Conservation (phyloP, 2,329 filamentous ascomycete species). For the Colletotrichum simmondsii region DNA sequence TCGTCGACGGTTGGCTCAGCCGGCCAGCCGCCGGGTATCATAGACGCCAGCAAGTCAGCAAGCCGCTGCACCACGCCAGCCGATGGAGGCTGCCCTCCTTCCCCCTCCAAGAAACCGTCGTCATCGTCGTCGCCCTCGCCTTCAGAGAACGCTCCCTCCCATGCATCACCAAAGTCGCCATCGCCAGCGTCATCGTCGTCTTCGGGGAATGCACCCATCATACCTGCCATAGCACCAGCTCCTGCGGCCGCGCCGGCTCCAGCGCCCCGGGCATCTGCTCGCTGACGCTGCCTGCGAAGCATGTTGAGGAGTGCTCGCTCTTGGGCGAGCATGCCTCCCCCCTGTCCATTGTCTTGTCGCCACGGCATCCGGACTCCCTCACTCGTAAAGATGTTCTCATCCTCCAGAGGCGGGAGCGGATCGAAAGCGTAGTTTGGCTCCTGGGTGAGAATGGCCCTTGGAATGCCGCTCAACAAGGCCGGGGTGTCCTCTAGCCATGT, state of each 20-base stretch:
- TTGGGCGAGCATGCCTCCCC: slow-evolving; percentile 1
- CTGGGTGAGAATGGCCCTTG: slow-evolving; percentile 70
- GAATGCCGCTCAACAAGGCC: slow-evolving; percentile 75
- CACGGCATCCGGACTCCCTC: slow-evolving; percentile 56
- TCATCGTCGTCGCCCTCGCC: not conserved
- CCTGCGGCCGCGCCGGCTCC: slow-evolving; percentile 8
- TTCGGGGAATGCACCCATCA: slow-evolving; percentile 27
- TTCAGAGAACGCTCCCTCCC: slow-evolving; percentile 33
- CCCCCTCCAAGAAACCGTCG: slow-evolving; percentile 18
- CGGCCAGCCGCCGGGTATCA: slow-evolving; percentile 27
- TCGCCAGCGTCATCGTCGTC: slow-evolving; percentile 24
- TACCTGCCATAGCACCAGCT: slow-evolving; percentile 8
- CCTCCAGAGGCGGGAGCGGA: slow-evolving; percentile 77
- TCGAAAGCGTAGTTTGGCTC: slow-evolving; percentile 82
- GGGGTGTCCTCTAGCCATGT: slow-evolving; percentile 82
- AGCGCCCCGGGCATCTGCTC: slow-evolving; percentile 4
- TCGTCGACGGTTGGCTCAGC: slow-evolving; percentile 32
- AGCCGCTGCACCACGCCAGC: slow-evolving; percentile 23
- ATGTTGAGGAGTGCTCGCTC: slow-evolving; percentile 18
- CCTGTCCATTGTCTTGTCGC: slow-evolving; percentile 39
- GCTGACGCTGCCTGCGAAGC: slow-evolving; percentile 19
- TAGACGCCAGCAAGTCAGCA: slow-evolving; percentile 16
- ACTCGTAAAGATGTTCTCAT: slow-evolving; percentile 62
- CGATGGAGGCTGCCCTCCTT: slow-evolving; percentile 8
- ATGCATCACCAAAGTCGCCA: slow-evolving; percentile 10